Evolutionary conservation across 163 green algal genomes (phyloP), one percentile per base, ranked within the genome.

Genomic region (Scenedesmus sp.): DNA sequence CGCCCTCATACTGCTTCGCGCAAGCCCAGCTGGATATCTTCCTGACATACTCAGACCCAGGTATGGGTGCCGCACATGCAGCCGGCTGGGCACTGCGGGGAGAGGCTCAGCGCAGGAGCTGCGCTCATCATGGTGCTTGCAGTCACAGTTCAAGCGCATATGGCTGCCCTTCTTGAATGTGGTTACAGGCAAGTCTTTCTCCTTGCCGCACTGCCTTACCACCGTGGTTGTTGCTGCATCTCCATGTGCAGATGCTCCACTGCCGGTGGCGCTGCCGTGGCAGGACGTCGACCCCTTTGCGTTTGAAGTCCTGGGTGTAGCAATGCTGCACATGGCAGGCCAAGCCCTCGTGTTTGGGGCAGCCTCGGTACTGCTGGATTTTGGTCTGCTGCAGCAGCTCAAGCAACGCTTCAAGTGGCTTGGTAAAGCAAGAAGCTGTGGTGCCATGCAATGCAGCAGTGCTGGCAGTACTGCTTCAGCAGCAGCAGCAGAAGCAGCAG

Each of bases 1-100:
- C 94, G 1, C 96, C 96, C 0, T 96, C 98, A 85, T 98, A 95
- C 93, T 95, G 93, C 76, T 94, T 98, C 68, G 95, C 94, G 0
- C 91, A 91, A 40, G 96, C 94, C 13, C 91, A 96, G 78, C 96
- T 96, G 83, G 94, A 97, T 76, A 93, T 98, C 51, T 90, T 22
- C 26, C 68, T 37, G 59, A 87, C 87, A 22, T 70, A 81, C 26
- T 2, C 26, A 30, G 83, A 42, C 7, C 10, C 82, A 59, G 82
- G 83, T 82, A 10, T 3, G 35, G 46, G 9, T 53, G 73, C 37
- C 13, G 53, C 13, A 26, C 6, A 5, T 12, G 68, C 68, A 40
- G 30, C 6, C 13, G 26, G 16, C 12, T 4, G 4, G 61, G 30
- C 16, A 24, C 3, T n/a, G 16, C 35, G 3, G 10, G 6, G 18